Evolutionary conservation across 768 basidiomycete genomes (phyloP).

Genomic region (Hysterangium stoloniferum): DNA sequence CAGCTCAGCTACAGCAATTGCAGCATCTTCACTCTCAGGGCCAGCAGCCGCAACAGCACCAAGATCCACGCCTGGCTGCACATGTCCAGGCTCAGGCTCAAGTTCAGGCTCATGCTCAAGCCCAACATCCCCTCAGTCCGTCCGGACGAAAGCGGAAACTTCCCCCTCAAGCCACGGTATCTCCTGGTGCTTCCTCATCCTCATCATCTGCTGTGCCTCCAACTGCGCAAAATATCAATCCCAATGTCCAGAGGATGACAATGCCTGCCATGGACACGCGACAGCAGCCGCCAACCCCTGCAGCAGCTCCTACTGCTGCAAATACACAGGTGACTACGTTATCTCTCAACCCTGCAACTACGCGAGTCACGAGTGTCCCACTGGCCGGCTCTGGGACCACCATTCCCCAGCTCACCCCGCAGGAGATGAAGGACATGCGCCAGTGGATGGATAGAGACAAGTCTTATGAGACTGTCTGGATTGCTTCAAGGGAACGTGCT

Average conservation of each 20-base stretch:
- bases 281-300: neutral
- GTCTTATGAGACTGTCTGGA: constrained; percentile 42
- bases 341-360: constrained; percentile 47
- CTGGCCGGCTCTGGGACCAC: constrained; percentile 40
- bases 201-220: neutral
- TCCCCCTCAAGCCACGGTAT: neutral
- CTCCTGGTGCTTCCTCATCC: neutral
- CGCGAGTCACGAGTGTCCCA: constrained; percentile 55
- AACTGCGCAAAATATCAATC: constrained; percentile 4
- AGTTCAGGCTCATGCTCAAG: constrained; percentile 1
- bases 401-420: constrained; percentile 45
- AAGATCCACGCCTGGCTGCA: constrained; percentile 13
- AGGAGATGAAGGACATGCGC: constrained; percentile 47
- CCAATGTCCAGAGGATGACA: constrained; percentile 1
- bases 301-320: constrained; percentile 13
- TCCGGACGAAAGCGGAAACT: constrained; percentile 8
- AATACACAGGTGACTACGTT: constrained; percentile 15
- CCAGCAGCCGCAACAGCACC: constrained; percentile 14
- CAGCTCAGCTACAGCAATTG: constrained; percentile 23
- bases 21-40: constrained; percentile 19
- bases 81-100: neutral
- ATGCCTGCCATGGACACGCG: neutral
- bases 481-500: constrained; percentile 46
- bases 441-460: constrained; percentile 59
- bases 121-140: neutral